Base-by-base conservation (phyloP, 2,329 filamentous ascomycete genomes). In the Macrophomina pseudophaseolina region DNA sequence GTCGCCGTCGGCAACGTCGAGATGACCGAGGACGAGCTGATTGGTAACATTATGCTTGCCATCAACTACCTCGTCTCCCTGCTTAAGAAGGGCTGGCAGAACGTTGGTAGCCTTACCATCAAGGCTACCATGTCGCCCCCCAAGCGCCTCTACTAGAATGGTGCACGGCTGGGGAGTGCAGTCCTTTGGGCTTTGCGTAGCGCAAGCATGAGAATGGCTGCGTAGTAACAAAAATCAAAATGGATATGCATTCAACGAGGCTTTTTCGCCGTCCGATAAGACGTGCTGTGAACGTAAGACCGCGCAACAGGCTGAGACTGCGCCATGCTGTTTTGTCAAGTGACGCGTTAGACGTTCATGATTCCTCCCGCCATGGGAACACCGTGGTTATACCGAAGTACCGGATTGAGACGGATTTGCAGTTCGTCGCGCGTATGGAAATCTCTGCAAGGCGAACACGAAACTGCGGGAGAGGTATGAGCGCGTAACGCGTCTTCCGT, bases 61-160 rank as follows among this genome's bases (percentile, higher is more conserved):
- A 98, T 99, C 91, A 99, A 99, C 92, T 99, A 99, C 90, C 90
- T 99, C 74, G 94, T 99, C 83, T 97, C 93, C 72, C 88, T 99
- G 76, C 88, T 99, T 82, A 99, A 99, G 93, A 99, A 99, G 92
- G 95, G 95, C 83, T 99, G 95, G 95, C 95, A 99, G 89, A 99
- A 99, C 90, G 95, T 99, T 80, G 95, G 95, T 82, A 95, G 91
- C 88, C 89, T 99, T 86, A 97, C 94, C 82, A 95, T 99, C 89
- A 99, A 99, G 92, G 95, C 95, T 86, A 92, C 92, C 87, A 99
- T 99, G 95, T 97, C 93, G 84, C 95, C 95, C 75, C 95, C 95
- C 76, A 95, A 93, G 89, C 93, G 95, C 81, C 86, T 99, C 76
- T 99, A 97, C 90, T 99, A 98, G 82, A 80, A 74, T 72, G 69